phyloP scores from a whole-genome alignment of 345 rosid species.

The Eucalyptus erythrocorys region DNA sequence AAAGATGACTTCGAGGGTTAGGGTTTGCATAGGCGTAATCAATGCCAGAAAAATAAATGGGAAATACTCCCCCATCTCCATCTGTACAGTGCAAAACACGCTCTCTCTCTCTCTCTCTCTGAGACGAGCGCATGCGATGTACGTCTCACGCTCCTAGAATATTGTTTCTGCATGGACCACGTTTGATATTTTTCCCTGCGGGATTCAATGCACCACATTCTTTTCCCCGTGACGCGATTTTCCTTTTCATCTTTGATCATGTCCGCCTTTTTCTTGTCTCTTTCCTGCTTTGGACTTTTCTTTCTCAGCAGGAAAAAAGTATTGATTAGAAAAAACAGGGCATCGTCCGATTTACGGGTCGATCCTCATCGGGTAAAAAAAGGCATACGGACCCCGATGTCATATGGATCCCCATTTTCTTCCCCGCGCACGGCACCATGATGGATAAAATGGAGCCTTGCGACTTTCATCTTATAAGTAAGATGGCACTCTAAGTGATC shows the following conservation, averaged over 20 bases:
- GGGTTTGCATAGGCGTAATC: background rate
- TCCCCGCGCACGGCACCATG: background rate
- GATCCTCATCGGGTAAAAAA: background rate
- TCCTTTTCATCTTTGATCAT: background rate
- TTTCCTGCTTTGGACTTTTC: background rate
- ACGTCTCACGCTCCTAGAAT: background rate
- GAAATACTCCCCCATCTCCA: background rate
- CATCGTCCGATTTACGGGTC: background rate
- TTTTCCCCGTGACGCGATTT: background rate
- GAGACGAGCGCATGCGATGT: background rate
- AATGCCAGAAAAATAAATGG: background rate
- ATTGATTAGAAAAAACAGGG: background rate
- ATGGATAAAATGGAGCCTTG: background rate
- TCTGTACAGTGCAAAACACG: background rate
- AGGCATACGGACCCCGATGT: background rate
- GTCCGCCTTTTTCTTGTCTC: background rate
- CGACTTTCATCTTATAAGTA: background rate
- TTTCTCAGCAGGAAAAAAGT: background rate
- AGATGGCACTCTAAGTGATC: background rate
- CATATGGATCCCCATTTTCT: background rate
- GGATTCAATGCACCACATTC: background rate
- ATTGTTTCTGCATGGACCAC: background rate
- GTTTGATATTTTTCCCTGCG: background rate
- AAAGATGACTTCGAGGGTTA: background rate
- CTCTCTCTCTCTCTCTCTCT: background rate